Base-by-base conservation (phyloP, 306 rosid genomes). In the Prunus padus region DNA sequence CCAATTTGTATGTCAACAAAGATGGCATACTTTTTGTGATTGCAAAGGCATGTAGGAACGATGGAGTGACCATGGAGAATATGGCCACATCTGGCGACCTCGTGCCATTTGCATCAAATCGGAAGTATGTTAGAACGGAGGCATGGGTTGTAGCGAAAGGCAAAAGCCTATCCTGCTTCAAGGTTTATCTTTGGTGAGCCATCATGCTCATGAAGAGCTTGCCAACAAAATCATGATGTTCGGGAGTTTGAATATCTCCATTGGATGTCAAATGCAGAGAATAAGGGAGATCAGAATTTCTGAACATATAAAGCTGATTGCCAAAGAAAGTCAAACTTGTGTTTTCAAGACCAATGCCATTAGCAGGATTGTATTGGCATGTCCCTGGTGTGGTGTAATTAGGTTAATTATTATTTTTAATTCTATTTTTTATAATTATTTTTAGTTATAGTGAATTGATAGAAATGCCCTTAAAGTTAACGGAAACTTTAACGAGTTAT, bases 271-370 rank as follows among this genome's bases (percentile, higher is more conserved):
- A 0, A 0, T 67, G 64, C 0, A 92, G 51, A 0, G 51, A 54
- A 33, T 94, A 94, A 51, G 97, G 98, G 12, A 94, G 86, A 20
- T 94, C 97, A 0, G 97, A n/a, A n/a, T n/a, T n/a, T n/a, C n/a
- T n/a, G n/a, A n/a, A n/a, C n/a, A n/a, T n/a, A 23, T 79, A 87
- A 7, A 91, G 93, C 8, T 85, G 81, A 42, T 82, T 81, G 7
- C 86, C 95, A 26, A 94, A 86, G 20, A 85, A 74, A 46, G 96
- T 88, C n/a, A 94, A 68, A 23, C 95, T 88, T 0, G 97, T 92
- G 86, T 95, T 95, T 0, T 97, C 98, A 0, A 84, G 73, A 1
- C 98, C 98, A 60, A 95, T 85, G 64, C 98, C 98, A 25, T 95
- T 95, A 0, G 37, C 11, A 0, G 88, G 96, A 19, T 87, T 82